A percentile compares a stretch with the other conserved stretches of the same genome.
Conservation (phyloP, 352 stramenopile genomes). For the Globisporangium sylvaticum region DNA sequence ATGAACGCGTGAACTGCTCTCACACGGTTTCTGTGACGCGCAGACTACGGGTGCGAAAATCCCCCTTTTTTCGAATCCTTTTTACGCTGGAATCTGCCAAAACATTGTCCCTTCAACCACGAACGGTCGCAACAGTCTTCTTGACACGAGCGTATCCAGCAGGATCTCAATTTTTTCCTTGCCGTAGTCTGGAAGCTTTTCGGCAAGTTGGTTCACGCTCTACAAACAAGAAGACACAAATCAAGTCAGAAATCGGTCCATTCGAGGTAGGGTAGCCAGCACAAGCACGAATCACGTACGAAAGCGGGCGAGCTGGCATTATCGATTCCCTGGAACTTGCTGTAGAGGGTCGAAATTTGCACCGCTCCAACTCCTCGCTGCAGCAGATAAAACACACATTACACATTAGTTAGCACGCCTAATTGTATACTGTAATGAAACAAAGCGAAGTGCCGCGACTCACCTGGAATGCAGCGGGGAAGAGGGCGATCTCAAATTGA, state of each 20-base stretch:
- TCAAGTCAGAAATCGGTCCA: neutral
- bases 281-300: constrained; percentile 31
- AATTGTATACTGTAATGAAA: neutral
- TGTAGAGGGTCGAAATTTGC: constrained; percentile 82
- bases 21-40: neutral
- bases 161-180: constrained; percentile 75
- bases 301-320: constrained; percentile 46
- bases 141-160: constrained; percentile 72
- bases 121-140: constrained; percentile 72
- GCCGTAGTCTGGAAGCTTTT: constrained; percentile 63
- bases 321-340: constrained; percentile 67
- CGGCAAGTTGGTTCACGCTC: constrained; percentile 66
- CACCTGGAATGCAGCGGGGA: constrained; percentile 77
- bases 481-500: constrained; percentile 67
- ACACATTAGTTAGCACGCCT: neutral
- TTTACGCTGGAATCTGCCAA: constrained; percentile 61
- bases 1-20: neutral
- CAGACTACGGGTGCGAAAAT: neutral
- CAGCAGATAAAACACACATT: neutral
- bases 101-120: constrained; percentile 85
- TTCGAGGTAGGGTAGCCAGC: neutral
- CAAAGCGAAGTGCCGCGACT: neutral
- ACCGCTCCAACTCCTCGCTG: constrained; percentile 75
- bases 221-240: constrained; percentile 16
- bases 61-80: neutral